Percentiles rank a stretch among this genome's conserved stretches.
These are phyloP conservation scores for Erythrobasidium hasegawianum DNA, from an alignment of 1,284 basidiomycete species.

Conservation along the genomic window DNA sequence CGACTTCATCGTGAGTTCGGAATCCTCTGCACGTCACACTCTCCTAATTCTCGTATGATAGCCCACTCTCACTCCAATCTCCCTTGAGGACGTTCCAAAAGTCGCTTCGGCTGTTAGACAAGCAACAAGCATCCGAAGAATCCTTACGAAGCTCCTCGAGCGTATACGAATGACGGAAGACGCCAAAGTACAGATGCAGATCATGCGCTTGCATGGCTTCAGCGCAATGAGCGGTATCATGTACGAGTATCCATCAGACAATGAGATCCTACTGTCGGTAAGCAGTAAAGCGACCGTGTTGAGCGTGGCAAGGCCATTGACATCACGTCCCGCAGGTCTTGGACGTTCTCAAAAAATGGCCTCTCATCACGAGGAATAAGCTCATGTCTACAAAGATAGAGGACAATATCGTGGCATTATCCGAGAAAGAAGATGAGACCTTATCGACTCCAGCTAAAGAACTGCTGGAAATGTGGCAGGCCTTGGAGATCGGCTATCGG, in stretches of 20 bases:
- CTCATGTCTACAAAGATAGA: constrained; percentile 81
- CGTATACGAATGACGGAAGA: constrained; percentile 89
- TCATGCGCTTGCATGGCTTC: constrained; percentile 91
- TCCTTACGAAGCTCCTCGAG: constrained; percentile 76
- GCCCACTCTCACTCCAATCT: constrained; percentile 65
- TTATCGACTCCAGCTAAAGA: constrained; percentile 48
- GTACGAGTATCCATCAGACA: constrained; percentile 70
- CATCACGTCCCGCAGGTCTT: constrained; percentile 57
- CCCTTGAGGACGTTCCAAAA: constrained; percentile 77
- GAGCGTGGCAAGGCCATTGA: constrained; percentile 38
- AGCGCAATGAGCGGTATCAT: constrained; percentile 86
- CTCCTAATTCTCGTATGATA: too few species aligned
- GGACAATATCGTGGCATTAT: constrained; percentile 60
- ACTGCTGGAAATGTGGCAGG: constrained; percentile 70
- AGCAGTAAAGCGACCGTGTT: constrained; percentile 46
- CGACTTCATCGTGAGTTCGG: constrained; percentile 67
- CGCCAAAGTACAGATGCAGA: constrained; percentile 68
- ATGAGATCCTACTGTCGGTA: constrained; percentile 67
- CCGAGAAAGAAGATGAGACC: constrained; percentile 53
- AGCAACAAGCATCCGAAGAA: constrained; percentile 71
- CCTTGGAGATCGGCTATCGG: constrained; percentile 70
- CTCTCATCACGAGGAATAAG: constrained; percentile 83
- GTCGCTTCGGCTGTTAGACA: constrained; percentile 88
- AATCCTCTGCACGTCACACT: constrained; percentile 44
- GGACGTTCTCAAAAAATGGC: constrained; percentile 72